Evolutionary conservation across 306 rosid species (phyloP).

Genomic region (Rosa multiflora): DNA sequence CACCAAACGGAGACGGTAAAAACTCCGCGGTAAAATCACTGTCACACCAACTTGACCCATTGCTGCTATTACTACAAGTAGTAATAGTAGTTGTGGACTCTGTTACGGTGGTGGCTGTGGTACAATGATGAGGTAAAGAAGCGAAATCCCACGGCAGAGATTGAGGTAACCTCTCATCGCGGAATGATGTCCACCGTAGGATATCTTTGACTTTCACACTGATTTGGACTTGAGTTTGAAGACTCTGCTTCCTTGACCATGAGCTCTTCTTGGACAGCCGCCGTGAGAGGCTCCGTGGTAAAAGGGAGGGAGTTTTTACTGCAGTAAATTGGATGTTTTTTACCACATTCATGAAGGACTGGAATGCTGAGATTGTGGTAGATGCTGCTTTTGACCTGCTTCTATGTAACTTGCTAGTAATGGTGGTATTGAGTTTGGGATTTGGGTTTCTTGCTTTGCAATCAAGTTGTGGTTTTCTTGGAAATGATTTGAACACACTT

Average conservation of each 20-base stretch:
- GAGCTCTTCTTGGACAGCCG: conserved; percentile 31
- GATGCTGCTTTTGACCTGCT: conserved; percentile 24
- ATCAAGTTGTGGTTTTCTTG: conserved; percentile 30
- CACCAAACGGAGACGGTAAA: conserved; percentile 42
- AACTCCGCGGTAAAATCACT: conserved; percentile 55
- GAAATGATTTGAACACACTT: conserved; percentile 51
- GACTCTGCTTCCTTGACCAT: conserved; percentile 2
- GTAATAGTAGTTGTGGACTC: conserved; percentile 14
- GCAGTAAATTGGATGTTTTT: conserved; percentile 47
- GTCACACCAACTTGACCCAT: conserved; percentile 77
- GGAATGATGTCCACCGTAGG: conserved; percentile 77
- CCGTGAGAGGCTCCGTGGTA: conserved; percentile 52
- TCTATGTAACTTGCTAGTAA: conserved; percentile 9
- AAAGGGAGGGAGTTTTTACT: conserved; percentile 39
- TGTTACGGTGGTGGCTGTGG: conserved; percentile 32
- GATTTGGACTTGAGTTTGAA: conserved; percentile 25
- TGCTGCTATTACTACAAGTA: conserved; percentile 32
- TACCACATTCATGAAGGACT: conserved; percentile 47
- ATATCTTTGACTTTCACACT: conserved; percentile 63
- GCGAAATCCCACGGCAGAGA: conserved; percentile 39
- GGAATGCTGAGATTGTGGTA: conserved; percentile 44
- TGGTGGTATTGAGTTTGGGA: neutral
- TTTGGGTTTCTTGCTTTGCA: neutral
- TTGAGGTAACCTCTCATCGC: conserved; percentile 37
- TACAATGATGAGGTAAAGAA: conserved; percentile 28